Base-by-base conservation (phyloP, 176 grass and related monocot species). In the Microstegium vimineum region DNA sequence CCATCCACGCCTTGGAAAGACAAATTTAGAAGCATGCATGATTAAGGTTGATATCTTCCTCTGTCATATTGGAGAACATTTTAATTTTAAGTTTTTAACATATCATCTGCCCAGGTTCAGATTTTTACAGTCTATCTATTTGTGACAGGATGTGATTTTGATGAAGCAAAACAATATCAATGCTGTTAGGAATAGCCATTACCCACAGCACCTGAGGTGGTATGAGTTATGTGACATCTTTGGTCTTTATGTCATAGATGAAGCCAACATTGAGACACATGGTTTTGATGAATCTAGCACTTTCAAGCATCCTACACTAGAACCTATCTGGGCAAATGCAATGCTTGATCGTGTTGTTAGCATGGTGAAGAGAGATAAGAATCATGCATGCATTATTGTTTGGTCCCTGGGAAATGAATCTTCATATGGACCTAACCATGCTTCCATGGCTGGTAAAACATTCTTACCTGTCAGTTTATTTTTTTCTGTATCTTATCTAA, bases 81-180 rank as follows among this genome's bases (percentile, higher is more conserved):
- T 72, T 26, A 60, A 75, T 81, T 43, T 72, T 26, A 60, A 25
- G 56, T 25, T 60, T 25, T 60, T 35, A 79, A 23, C 37, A 63
- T 78, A 67, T 26, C n/a, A 71, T 45, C 43, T 86, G 36, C 25
- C 25, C 32, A 37, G 38, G 35, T 73, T 81, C 35, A 73, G 40
- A 18, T 20, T 49, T 72, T 85, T 72, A 82, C 56, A 30, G 6
- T 85, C 16, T 73, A 30, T 87, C 27, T 69, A 43, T 60, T 88
- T 86, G 28, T 66, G 63, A 51, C 80, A 98, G 95, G 92, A 98
- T 86, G 77, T 98, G 76, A 83, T 98, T 81, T 84, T 98, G 74
- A 98, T 98, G 95, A 95, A 87, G 75, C 86, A 98, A 90, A 95
- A 93, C 79, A 98, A 98, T 80, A 98, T 98, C 23, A 98, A 98